phyloP scores from a whole-genome alignment of 1,139 yeast genomes.

The Meyerozyma smithsonii region DNA sequence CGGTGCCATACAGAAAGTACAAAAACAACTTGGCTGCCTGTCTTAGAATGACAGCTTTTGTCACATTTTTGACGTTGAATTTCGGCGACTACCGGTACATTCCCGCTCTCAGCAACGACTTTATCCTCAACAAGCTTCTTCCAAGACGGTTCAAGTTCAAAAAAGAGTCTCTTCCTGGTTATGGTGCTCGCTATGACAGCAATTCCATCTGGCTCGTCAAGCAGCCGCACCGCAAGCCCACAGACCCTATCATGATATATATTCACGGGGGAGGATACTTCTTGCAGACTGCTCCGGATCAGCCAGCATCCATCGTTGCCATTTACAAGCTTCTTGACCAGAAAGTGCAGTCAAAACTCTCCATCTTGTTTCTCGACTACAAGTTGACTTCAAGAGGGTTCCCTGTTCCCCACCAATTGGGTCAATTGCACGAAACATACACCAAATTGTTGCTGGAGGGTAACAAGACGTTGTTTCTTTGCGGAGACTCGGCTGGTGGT shows the following conservation, averaged over 20 bases:
- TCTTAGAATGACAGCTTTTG: conserved; percentile 8
- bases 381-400: conserved; percentile 10
- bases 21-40: conserved; percentile 8
- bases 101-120: conserved; percentile 10
- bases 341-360: conserved; percentile 7
- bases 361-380: conserved; percentile 13
- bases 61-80: conserved; percentile 8
- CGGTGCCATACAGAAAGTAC: conserved; percentile 10
- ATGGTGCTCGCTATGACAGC: conserved; percentile 10
- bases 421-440: conserved; percentile 12
- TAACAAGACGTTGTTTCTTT: conserved; percentile 7
- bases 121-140: conserved; percentile 8
- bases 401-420: conserved; percentile 13
- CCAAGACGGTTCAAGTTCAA: conserved; percentile 5
- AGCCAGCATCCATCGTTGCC: conserved; percentile 9
- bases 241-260: conserved; percentile 12
- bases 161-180: conserved; percentile 7
- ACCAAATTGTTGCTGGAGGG: conserved; percentile 7
- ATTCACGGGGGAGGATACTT: conserved; percentile 15
- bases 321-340: conserved; percentile 11
- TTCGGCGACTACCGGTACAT: conserved; percentile 9
- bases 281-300: conserved; percentile 12
- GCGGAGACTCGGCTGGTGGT: conserved; percentile 9
- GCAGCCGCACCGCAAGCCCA: conserved; percentile 5
- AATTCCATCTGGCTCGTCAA: conserved; percentile 12